These are phyloP conservation scores for Annulohypoxylon truncatum DNA, from an alignment of 2,329 filamentous ascomycete genomes.

Conservation along the genomic window DNA sequence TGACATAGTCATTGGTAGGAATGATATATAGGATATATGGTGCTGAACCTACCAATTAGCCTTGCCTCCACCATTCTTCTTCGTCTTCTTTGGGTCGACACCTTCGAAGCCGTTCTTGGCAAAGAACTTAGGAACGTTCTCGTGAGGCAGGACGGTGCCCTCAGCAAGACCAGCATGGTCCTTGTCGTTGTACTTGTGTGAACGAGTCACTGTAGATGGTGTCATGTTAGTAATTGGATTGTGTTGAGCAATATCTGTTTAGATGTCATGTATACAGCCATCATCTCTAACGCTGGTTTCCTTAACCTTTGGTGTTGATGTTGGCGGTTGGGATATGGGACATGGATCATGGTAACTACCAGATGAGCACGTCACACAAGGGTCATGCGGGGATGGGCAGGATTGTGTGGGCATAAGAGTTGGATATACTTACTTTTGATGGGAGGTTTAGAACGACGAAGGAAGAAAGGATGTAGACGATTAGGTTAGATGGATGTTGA, in stretches of 20 bases:
- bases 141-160: conserved; percentile 74
- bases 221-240: conserved; percentile 22
- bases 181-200: conserved; percentile 94
- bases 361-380: conserved; percentile 29
- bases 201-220: conserved; percentile 83
- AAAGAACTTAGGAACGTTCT: conserved; percentile 91
- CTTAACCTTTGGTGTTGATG: conserved; percentile 8
- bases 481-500: conserved; percentile 17
- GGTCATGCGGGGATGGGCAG: conserved; percentile 32
- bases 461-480: not conserved
- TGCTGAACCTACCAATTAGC: conserved; percentile 83
- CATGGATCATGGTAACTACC: conserved; percentile 13
- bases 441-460: not conserved
- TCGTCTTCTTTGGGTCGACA: conserved; percentile 89
- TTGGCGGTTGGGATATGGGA: conserved; percentile 13
- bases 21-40: conserved; percentile 3
- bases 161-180: conserved; percentile 85
- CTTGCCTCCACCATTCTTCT: conserved; percentile 94
- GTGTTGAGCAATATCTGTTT: not conserved
- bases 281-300: not conserved
- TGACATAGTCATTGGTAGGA: not conserved
- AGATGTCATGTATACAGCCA: not conserved
- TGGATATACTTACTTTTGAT: conserved; percentile 35
- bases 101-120: conserved; percentile 86
- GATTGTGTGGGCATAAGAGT: conserved; percentile 10